Evolutionary conservation across 768 basidiomycete species (phyloP), one percentile per base, ranked within the genome.

Genomic region (Coprinopsis cinerea): DNA sequence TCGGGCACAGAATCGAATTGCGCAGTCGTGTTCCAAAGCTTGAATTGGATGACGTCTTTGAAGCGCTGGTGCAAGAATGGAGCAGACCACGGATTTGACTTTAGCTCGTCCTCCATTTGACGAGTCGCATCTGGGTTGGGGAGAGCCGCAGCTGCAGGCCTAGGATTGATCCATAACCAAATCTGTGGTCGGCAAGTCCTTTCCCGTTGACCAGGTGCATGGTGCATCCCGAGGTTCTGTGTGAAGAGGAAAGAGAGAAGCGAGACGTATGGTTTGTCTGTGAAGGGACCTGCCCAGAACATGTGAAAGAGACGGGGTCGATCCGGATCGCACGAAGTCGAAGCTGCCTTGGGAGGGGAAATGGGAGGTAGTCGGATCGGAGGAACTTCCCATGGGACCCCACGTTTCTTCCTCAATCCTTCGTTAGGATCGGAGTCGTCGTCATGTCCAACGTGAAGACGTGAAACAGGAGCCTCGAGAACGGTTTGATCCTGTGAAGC

Each of bases 271-370:
- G 96, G 96, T 65, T 97, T 97, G 74, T 99, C 96, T 7, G 93
- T 96, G 73, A 99, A 97, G 1, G 92, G 85, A 0, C 96, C 95
- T 1, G 94, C 90, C 95, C 96, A 98, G 73, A 96, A 99, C 85
- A 97, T 96, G 67, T 99, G 96, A 74, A 95, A 98, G 26, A 97
- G 68, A 28, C 88, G 81, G 4, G 92, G 87, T 58, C 86, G 82
- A 56, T 90, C 85, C 0, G 84, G 77, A 60, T 96, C 91, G 66
- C 96, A 99, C 7, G 1, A 83, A 74, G 1, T 70, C 63, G 2
- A 77, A 64, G 34, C 81, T 74, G 47, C 77, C 75, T 18, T 81
- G 74, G 55, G 79, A 77, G 71, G 65, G 13, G 76, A 63, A 3
- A 81, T 72, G 5, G 73, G 63, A 28, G 77, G 74, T 18, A 83